Base-by-base conservation (phyloP, 345 rosid genomes). In the Viola odorata region DNA sequence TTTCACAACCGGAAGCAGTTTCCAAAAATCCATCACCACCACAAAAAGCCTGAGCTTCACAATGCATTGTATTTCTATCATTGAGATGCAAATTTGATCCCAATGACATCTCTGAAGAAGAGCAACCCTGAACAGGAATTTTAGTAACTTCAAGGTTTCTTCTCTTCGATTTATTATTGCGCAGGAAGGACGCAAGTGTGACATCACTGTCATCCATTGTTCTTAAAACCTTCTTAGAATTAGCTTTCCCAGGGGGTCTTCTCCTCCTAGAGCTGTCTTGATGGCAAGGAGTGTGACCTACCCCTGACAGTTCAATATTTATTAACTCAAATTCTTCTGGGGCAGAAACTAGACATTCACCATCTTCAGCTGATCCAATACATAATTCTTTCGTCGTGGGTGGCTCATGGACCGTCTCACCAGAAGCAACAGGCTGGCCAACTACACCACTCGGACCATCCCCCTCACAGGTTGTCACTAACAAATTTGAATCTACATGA, bases 151-250 rank as follows among this genome's bases (percentile, higher is more conserved):
- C 50, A 37, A 15, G 42, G 52, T 6, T 75, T 59, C 49, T 73
- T 60, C 67, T 76, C 62, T 53, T 61, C 2, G 44, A 61, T 52
- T 64, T 69, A 55, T 64, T 69, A 55, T 39, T 44, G 47, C 5
- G 50, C 44, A 75, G 42, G 37, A 64, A 53, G 63, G 50, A 32
- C 4, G 71, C 71, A 48, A 70, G 75, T 11, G 58, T 58, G 49
- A 45, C 36, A 41, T 64, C 54, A 55, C 37, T 65, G 14, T 60
- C 81, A 45, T 74, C 53, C 39, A 42, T n/a, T 14, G 9, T 17
- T 12, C 45, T 41, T 15, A 53, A 38, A 45, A 53, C 41, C 57
- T 60, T 37, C 45, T 67, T 52, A 52, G 53, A 48, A 55, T 37
- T 17, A 37, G 62, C 40, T 53, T 60, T 63, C 37, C 51, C 49